Evolutionary conservation across 495 filamentous ascomycete species (phyloP), one percentile per base, ranked within the genome.

Genomic region (Trichoderma gamsii): DNA sequence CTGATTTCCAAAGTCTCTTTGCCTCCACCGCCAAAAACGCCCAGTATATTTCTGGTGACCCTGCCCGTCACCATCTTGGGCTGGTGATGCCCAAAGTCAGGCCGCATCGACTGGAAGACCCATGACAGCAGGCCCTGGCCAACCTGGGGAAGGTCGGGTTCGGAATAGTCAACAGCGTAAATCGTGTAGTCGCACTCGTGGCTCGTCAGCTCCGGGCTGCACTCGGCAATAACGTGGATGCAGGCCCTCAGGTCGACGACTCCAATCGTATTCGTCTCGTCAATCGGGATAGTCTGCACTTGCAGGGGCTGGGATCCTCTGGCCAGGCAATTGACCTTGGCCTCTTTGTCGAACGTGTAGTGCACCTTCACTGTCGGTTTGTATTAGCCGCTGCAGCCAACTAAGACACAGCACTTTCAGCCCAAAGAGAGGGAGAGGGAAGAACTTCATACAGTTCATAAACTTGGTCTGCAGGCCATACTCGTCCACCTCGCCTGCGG

Each of bases 151-250:
- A 88, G 90, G 70, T 97, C 93, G 68, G 90, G 89, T 78, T 99
- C 95, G 8, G 95, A 98, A 77, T 92, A 98, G 73, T 99, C 95
- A 78, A 91, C 93, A 25, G 95, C 94, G 78, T 99, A 99, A 67
- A 99, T 88, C 15, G 92, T 97, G 74, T 96, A 98, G 79, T 99
- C 96, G 70, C 88, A 90, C 66, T 92, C 92, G 44, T 90, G 82
- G 69, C 89, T 87, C 51, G 90, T 89, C 65, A 97, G 84, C 79
- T 99, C 95, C 49, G 95, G 95, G 74, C 92, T 96, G 75, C 77
- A 81, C 65, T 80, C 74, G 63, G 79, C 87, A 70, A 99, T 91
- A 43, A 94, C 93, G 74, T 94, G 88, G 27, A 97, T 88, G 73
- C 94, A 97, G 71, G 89, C 92, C 72, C 89, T 92, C 67, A 99